Conservation (phyloP, 345 rosid species). For the Hibiscus mutabilis region DNA sequence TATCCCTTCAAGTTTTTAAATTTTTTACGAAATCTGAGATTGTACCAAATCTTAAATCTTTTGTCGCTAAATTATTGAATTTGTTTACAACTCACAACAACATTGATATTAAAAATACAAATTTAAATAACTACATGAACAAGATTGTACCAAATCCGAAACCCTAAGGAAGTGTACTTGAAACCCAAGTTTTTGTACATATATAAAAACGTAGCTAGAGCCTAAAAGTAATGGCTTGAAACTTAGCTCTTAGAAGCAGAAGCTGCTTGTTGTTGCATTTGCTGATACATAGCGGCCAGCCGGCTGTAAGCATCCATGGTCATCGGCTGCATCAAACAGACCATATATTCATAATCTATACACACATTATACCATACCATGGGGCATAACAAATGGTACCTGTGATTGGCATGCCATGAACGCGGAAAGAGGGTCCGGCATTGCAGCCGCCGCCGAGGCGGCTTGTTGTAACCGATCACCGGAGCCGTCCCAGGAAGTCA, state of each 20-base stretch:
- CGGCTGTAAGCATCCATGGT: constrained; percentile 71
- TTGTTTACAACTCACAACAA: background rate
- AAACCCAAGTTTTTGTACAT: background rate
- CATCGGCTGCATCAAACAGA: constrained; percentile 50
- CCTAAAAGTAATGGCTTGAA: background rate
- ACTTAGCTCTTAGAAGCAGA: constrained; percentile 43
- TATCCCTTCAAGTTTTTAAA: too few relatives aligned
- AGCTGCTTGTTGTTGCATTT: constrained; percentile 58
- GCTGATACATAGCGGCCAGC: constrained; percentile 80
- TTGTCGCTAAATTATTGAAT: too few relatives aligned
- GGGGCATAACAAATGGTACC: constrained; percentile 23
- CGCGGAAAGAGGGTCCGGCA: constrained; percentile 57
- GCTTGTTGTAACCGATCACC: constrained; percentile 38
- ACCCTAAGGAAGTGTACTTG: background rate
- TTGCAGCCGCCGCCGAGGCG: constrained; percentile 20
- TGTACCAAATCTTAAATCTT: too few relatives aligned
- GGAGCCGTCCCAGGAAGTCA: constrained; percentile 56
- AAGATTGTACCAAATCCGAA: background rate
- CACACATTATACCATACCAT: background rate
- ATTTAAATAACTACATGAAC: background rate
- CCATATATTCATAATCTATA: background rate
- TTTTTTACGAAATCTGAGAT: too few relatives aligned
- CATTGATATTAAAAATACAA: background rate
- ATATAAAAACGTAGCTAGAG: background rate
- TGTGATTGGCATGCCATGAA: constrained; percentile 73